Conservation (phyloP, 2,329 filamentous ascomycete genomes). For the Colletotrichum noveboracense region DNA sequence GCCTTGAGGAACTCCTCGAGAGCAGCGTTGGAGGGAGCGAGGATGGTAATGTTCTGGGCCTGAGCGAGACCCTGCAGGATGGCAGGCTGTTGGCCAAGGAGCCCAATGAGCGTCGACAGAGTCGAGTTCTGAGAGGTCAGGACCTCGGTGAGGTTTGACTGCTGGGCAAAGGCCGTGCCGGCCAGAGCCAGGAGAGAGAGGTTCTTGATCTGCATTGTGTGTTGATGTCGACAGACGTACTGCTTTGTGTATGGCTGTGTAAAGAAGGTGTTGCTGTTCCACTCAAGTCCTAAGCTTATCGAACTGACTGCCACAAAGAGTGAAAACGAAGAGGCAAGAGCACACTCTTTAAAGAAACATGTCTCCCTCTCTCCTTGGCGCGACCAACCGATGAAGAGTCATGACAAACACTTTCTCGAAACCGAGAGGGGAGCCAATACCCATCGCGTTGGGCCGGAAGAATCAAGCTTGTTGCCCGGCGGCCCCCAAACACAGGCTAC, state of each 20-base stretch:
- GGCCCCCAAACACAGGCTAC: neutral
- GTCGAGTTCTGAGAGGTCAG: conserved; percentile 30
- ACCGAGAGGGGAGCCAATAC: neutral
- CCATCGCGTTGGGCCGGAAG: neutral
- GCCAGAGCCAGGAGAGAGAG: conserved; percentile 23
- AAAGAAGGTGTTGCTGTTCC: neutral
- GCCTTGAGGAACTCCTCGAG: conserved; percentile 40
- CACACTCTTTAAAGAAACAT: conserved; percentile 6
- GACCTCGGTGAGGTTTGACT: conserved; percentile 26
- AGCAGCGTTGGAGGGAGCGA: conserved; percentile 60
- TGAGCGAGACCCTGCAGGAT: conserved; percentile 1
- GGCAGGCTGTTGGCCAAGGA: conserved; percentile 25
- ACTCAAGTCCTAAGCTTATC: neutral
- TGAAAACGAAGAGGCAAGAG: neutral
- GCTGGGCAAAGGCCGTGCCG: conserved; percentile 23
- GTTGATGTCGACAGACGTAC: neutral
- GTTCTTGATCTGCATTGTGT: conserved; percentile 20
- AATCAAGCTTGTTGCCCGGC: conserved; percentile 11
- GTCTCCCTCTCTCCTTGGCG: neutral
- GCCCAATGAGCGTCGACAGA: conserved; percentile 27
- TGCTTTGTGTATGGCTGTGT: neutral
- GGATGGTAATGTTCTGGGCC: conserved; percentile 56
- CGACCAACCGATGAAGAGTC: neutral
- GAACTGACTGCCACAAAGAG: neutral
- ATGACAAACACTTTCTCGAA: neutral